These are phyloP conservation scores for Trichophyton equinum DNA, from an alignment of 2,329 filamentous ascomycete species.

Conservation along the genomic window DNA sequence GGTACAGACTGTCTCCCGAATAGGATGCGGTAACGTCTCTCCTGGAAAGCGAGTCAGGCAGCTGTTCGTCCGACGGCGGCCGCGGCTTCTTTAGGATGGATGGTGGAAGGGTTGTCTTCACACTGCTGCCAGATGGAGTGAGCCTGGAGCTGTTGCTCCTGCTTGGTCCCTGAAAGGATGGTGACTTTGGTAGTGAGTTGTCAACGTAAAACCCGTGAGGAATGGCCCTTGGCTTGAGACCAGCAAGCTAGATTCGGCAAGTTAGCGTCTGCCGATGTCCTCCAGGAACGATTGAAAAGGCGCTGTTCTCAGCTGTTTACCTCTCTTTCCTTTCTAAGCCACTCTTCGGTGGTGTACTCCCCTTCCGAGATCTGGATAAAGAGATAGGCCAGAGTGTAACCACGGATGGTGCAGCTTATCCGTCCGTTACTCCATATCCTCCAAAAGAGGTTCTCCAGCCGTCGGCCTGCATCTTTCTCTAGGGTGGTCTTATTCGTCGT, in stretches of 20 bases:
- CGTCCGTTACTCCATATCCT: conserved; percentile 36
- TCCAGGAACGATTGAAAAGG: not conserved
- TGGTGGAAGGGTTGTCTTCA: conserved; percentile 18
- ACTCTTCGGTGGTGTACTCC: conserved; percentile 12
- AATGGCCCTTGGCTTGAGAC: not conserved
- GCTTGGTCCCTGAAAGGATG: conserved; percentile 1
- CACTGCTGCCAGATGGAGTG: conserved; percentile 7
- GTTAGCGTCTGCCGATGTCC: not conserved
- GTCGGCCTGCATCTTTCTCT: conserved; percentile 28
- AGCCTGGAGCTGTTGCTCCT: not conserved
- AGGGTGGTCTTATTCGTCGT: conserved; percentile 33
- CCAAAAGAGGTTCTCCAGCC: conserved; percentile 44
- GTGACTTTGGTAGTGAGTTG: not conserved
- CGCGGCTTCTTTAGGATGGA: conserved; percentile 31
- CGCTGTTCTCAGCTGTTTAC: conserved; percentile 1
- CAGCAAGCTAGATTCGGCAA: not conserved
- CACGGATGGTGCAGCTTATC: conserved; percentile 27
- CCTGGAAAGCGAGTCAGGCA: conserved; percentile 15
- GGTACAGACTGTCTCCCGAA: not conserved
- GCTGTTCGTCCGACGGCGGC: conserved; percentile 21
- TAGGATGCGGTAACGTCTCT: not conserved
- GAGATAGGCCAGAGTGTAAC: conserved; percentile 30
- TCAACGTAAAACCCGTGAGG: not conserved
- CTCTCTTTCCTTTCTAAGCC: conserved; percentile 9
- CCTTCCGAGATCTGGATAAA: conserved; percentile 34